Evolutionary conservation across 768 basidiomycete species (phyloP).

Genomic region (Scleroderma bovista): DNA sequence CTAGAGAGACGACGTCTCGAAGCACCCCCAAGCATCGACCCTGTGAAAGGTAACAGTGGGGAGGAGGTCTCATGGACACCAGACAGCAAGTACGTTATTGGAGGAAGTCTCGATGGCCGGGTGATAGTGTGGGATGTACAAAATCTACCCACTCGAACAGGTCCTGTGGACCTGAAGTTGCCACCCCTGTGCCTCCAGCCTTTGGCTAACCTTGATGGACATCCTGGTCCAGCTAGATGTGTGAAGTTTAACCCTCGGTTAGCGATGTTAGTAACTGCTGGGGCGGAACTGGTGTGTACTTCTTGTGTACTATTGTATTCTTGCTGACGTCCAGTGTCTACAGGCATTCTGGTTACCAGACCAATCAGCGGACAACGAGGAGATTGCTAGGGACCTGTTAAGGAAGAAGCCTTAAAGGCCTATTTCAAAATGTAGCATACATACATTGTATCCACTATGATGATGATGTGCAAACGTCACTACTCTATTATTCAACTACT

Average conservation of each 20-base stretch:
- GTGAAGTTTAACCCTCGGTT: constrained; percentile 87
- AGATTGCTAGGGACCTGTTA: constrained; percentile 63
- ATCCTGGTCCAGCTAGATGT: constrained; percentile 78
- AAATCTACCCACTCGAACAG: constrained; percentile 47
- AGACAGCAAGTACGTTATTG: constrained; percentile 85
- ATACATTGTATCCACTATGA: not conserved
- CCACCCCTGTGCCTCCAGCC: constrained; percentile 50
- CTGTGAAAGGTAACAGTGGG: constrained; percentile 76
- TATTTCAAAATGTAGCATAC: not conserved
- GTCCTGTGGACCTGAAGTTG: constrained; percentile 49
- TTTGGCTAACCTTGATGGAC: constrained; percentile 58
- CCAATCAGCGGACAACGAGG: constrained; percentile 59
- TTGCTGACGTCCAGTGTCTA: constrained; percentile 7
- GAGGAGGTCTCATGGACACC: constrained; percentile 95
- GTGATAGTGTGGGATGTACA: constrained; percentile 86
- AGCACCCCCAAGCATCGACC: constrained; percentile 53
- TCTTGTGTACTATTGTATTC: not conserved
- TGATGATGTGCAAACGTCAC: not conserved
- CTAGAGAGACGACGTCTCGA: constrained; percentile 61
- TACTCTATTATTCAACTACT: not conserved
- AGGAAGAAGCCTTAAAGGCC: constrained; percentile 40
- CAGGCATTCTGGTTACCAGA: constrained; percentile 69
- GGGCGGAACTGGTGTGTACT: constrained; percentile 65
- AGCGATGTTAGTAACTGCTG: constrained; percentile 84
- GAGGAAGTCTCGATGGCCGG: constrained; percentile 82